Base-by-base conservation (phyloP, 1,284 basidiomycete genomes). In the Rhodotorula mucilaginosa region DNA sequence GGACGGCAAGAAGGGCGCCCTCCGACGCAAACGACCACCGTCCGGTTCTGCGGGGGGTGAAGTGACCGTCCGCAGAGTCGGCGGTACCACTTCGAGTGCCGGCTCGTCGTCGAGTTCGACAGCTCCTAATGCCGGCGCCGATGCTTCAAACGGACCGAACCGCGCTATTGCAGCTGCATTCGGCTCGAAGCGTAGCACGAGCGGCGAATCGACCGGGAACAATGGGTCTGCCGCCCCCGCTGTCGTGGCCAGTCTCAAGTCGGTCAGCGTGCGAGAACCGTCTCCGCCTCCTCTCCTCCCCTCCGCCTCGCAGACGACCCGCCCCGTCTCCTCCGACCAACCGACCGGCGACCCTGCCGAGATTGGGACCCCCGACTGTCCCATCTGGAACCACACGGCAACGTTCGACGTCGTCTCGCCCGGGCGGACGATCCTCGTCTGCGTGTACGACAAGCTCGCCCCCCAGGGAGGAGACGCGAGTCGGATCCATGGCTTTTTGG, bases 391-490 rank as follows among this genome's bases (percentile, higher is more conserved):
- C 67, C 80, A 82, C 73, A 67, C 77, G 34, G 80, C 80, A 48
- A 80, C 80, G 23, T 79, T 79, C 65, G 82, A 83, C 65, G 81
- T 83, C 54, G 80, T 81, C n/a, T 74, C 79, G n/a, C 79, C 78
- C 18, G 76, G 76, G 3, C 76, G 80, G 59, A 78, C 80, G 39
- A 76, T 82, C 66, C 79, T 80, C 63, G 73, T 82, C 58, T 81
- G 79, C 59, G 80, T 83, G 39, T 83, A 83, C 74, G 81, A 83
- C 67, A 79, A 81, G 51, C 67, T 70, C 18, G 69, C 64, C 19
- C 65, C 70, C 4, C 65, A 64, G 3, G 66, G 63, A 3, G 70
- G 65, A 3, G 58, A 56, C 26, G 48, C 61, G 51, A 71, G 78
- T 19, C 34, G 64, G 31, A 46, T 23, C 74, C 81, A 82, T 59